phyloP scores from a whole-genome alignment of 495 filamentous ascomycete species.

The Physcia stellaris region DNA sequence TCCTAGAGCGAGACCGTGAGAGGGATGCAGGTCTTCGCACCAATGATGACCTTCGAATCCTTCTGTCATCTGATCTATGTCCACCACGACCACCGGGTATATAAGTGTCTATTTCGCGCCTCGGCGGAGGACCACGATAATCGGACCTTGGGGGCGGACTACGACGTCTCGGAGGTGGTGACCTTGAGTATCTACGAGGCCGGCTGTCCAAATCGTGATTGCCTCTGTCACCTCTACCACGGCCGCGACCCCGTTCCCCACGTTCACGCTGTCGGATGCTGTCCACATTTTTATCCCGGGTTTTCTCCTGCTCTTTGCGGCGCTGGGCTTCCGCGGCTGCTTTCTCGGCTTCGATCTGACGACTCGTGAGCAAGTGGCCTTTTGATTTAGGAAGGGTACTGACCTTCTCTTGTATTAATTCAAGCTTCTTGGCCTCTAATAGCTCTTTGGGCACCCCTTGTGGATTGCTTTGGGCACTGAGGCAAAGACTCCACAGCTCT shows the following conservation, averaged over 20 bases:
- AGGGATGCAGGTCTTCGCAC: constrained; percentile 24
- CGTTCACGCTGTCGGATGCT: constrained; percentile 61
- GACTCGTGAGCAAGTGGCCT: background rate
- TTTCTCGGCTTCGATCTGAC: constrained; percentile 78
- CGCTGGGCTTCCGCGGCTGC: constrained; percentile 61
- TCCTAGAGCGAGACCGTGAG: constrained; percentile 26
- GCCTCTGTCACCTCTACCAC: constrained; percentile 35
- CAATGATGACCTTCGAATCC: constrained; percentile 25
- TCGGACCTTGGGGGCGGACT: constrained; percentile 31
- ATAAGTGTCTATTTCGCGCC: constrained; percentile 44
- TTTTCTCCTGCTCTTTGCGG: constrained; percentile 51
- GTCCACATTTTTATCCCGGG: constrained; percentile 46
- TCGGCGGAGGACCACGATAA: constrained; percentile 35
- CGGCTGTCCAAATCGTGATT: constrained; percentile 36
- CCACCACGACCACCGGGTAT: constrained; percentile 28
- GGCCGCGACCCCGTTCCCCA: constrained; percentile 49
- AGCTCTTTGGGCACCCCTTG: constrained; percentile 91
- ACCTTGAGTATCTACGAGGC: constrained; percentile 35
- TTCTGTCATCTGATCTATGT: constrained; percentile 16
- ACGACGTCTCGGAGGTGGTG: constrained; percentile 46
- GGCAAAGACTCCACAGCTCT: constrained; percentile 78
- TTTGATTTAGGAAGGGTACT: too few species aligned
- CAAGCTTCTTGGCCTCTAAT: constrained; percentile 87
- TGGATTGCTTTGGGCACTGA: constrained; percentile 78
- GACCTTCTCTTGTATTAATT: constrained; percentile 89